Percentiles rank a stretch among this genome's conserved stretches.
phyloP scores from a whole-genome alignment of 108 stramenopile species.

The Licmophora abbreviata region DNA sequence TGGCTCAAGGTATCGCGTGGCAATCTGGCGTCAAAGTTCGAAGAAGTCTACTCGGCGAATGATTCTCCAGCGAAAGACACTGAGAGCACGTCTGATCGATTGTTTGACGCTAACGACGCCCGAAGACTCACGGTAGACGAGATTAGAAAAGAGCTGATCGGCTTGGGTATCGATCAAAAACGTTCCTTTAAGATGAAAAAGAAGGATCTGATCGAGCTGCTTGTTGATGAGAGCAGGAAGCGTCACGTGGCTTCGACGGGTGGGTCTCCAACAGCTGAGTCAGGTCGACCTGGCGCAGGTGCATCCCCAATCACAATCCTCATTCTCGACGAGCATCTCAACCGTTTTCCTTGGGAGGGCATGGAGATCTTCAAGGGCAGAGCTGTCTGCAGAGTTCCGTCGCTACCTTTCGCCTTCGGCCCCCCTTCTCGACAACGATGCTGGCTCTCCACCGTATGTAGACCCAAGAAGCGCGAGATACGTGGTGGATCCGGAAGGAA shows the following conservation, averaged over 20 bases:
- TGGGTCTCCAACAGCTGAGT: neutral
- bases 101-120: neutral
- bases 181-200: conserved; percentile 25
- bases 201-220: conserved; percentile 43
- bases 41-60: conserved; percentile 24
- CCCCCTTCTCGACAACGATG: conserved; percentile 30
- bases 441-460: conserved; percentile 11
- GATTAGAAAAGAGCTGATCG: conserved; percentile 5
- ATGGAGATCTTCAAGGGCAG: conserved; percentile 60
- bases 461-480: conserved; percentile 56
- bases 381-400: conserved; percentile 84
- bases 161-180: neutral
- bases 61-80: neutral
- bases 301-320: conserved; percentile 46
- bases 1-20: neutral
- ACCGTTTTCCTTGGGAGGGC: conserved; percentile 91
- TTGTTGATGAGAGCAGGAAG: conserved; percentile 10
- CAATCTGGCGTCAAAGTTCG: conserved; percentile 62
- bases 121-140: conserved; percentile 16
- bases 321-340: conserved; percentile 90
- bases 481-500: conserved; percentile 91
- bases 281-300: conserved; percentile 1
- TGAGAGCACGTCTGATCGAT: neutral
- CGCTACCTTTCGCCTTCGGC: conserved; percentile 72
- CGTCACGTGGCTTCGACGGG: neutral